These are phyloP conservation scores for Sporisorium exsertum DNA, from an alignment of 1,284 basidiomycete genomes.

Conservation along the genomic window DNA sequence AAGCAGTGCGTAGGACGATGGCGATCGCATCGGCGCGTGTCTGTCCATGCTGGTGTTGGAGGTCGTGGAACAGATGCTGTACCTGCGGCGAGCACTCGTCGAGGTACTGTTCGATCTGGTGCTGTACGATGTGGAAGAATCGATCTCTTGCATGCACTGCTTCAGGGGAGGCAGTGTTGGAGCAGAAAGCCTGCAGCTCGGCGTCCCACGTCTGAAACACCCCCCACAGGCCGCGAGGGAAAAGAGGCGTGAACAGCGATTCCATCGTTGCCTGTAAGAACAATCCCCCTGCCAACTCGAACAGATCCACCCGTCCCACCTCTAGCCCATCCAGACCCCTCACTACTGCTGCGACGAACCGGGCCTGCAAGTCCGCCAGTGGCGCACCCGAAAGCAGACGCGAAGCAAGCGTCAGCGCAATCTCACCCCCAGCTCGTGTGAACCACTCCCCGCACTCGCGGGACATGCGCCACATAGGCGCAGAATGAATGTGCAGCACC, in stretches of 20 bases:
- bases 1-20: constrained; percentile 12
- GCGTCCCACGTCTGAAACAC: constrained; percentile 21
- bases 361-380: constrained; percentile 6
- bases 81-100: constrained; percentile 25
- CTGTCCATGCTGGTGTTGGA: constrained; percentile 3
- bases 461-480: constrained; percentile 27
- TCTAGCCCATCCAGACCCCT: not conserved
- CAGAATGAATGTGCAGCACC: constrained; percentile 9
- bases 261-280: constrained; percentile 26
- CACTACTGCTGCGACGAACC: constrained; percentile 5
- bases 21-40: constrained; percentile 15
- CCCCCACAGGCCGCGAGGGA: constrained; percentile 10
- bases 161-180: not conserved
- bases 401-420: constrained; percentile 4
- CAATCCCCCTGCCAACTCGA: not conserved
- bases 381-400: constrained; percentile 20
- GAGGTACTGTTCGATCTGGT: constrained; percentile 13
- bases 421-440: constrained; percentile 9
- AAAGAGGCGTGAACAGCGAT: constrained; percentile 17
- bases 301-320: not conserved
- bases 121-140: not conserved
- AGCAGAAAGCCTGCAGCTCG: constrained; percentile 10
- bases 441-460: constrained; percentile 8
- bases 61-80: constrained; percentile 4
- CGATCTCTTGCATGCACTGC: constrained; percentile 7